These are phyloP conservation scores for Rhodomyrtus psidioides DNA, from an alignment of 441 rosid species.

Conservation along the genomic window DNA sequence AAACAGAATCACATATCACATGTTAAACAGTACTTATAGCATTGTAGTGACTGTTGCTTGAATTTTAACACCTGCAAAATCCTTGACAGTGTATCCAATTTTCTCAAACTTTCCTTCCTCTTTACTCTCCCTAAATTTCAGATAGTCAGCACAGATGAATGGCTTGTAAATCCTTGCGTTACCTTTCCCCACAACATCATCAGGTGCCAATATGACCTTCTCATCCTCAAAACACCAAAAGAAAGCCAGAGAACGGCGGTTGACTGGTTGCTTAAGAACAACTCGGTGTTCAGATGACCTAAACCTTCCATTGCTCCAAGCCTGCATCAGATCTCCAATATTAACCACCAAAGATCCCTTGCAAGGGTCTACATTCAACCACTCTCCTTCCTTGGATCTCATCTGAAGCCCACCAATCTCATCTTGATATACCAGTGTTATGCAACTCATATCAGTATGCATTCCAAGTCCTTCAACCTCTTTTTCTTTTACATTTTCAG, in stretches of 20 bases:
- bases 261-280: conserved; percentile 28
- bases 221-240: conserved; percentile 67
- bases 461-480: conserved; percentile 70
- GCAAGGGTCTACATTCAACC: conserved; percentile 52
- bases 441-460: conserved; percentile 83
- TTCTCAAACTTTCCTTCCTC: conserved; percentile 70
- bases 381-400: conserved; percentile 57
- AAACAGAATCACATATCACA: neutral
- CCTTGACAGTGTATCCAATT: conserved; percentile 48
- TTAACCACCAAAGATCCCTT: conserved; percentile 50
- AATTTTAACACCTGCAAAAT: conserved; percentile 45
- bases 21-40: neutral
- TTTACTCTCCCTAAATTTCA: conserved; percentile 50
- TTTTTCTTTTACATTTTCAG: conserved; percentile 26
- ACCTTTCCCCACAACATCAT: conserved; percentile 47
- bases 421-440: conserved; percentile 65
- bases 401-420: conserved; percentile 63
- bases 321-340: conserved; percentile 71
- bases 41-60: neutral
- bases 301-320: conserved; percentile 65
- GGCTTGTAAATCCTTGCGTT: conserved; percentile 32
- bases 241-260: conserved; percentile 52
- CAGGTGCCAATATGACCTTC: conserved; percentile 47
- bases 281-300: conserved; percentile 74
- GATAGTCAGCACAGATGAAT: conserved; percentile 47